Evolutionary conservation across 345 rosid genomes (phyloP), one percentile per base, ranked within the genome.

Genomic region (Arabis alpina): DNA sequence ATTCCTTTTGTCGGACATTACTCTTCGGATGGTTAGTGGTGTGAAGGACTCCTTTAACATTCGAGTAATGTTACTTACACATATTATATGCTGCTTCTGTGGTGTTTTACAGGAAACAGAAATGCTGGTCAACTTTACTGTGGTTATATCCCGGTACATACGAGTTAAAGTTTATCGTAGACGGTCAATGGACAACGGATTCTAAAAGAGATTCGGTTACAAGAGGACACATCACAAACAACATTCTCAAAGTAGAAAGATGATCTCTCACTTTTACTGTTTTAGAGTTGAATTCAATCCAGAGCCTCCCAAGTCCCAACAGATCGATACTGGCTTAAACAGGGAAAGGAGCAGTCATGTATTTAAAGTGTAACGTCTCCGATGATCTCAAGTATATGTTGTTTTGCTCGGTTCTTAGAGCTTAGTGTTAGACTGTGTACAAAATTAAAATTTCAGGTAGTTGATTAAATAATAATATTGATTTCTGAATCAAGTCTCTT

Each of bases 71-170:
- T 60, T 45, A 55, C 24, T 2, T 25, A 24, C 12, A 2, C 49
- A 49, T 70, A 23, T 30, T 14, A 9, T n/a, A 37, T 64, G 43
- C 55, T 64, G 34, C 55, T 37, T 55, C 5, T 10, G 24, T 57
- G 60, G 66, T 65, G 71, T 68, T 50, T 73, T 73, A 37, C 90
- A 91, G 95, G 84, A 83, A 77, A 79, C 76, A 84, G 56, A 80
- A 71, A 64, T 52, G 68, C 43, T 89, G 97, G 99, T 85, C 97
- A 14, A 82, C 87, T 12, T 77, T 80, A 71, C 81, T 94, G 39
- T 91, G 97, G 96, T 93, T 94, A n/a, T 94, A 94, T 86, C 96
- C 99, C 1, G 97, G 96, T 68, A 77, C 51, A 10, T 91, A 89
- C 47, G 97, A 94, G 93, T 84, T 94, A 64, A 94, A 94, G 74